These are phyloP conservation scores for Raddia distichophylla DNA, from an alignment of 176 grass and related monocot species.

Conservation along the genomic window DNA sequence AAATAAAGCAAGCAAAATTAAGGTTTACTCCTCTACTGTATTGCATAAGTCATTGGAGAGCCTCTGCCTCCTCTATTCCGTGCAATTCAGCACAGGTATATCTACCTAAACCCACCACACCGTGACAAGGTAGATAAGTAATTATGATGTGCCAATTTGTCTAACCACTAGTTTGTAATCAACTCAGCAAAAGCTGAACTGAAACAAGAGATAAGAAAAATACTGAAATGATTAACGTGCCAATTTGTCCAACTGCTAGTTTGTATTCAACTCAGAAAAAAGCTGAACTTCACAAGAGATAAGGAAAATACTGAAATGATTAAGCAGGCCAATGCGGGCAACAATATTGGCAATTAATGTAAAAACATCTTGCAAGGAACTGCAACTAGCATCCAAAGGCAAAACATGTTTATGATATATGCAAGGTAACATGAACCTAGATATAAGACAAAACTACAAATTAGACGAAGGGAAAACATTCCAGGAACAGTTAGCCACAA, in stretches of 20 bases:
- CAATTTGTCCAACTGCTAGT: not conserved
- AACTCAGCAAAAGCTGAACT: constrained; percentile 10
- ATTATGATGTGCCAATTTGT: not conserved
- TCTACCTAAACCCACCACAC: no score
- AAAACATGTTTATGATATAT: constrained; percentile 10
- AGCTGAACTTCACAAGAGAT: not conserved
- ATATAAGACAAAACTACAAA: not conserved
- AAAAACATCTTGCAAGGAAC: not conserved
- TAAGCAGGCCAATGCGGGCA: not conserved
- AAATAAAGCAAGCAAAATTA: no score
- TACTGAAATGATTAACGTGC: not conserved
- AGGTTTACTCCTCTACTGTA: no score
- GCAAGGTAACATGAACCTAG: not conserved
- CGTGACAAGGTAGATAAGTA: not conserved
- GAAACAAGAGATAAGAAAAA: constrained; percentile 16
- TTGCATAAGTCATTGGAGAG: no score
- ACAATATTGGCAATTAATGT: not conserved
- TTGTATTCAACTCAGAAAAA: constrained; percentile 3
- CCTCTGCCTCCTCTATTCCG: no score
- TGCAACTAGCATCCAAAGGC: not conserved
- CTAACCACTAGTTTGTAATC: not conserved
- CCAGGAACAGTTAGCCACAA: not conserved
- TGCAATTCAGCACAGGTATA: no score
- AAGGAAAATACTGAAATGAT: not conserved
- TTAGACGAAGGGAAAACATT: not conserved